A percentile compares a stretch with the other conserved stretches of the same genome.
Evolutionary conservation across 129 eudicot genomes (phyloP).

Genomic region (Oenanthe sinensis): DNA sequence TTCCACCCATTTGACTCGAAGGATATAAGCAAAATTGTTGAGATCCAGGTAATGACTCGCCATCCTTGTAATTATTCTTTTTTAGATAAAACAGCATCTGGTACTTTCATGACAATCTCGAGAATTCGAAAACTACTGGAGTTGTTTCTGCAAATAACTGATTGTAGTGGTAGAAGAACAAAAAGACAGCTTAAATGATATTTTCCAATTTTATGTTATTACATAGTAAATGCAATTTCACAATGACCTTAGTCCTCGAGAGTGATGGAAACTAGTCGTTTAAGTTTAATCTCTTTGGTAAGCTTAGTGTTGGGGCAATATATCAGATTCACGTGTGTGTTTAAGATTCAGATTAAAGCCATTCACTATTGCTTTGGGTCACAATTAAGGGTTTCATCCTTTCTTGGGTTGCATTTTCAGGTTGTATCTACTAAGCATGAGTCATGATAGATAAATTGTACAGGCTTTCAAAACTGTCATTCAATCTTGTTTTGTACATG

Average conservation of each 20-base stretch:
- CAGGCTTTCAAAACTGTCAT: neutral
- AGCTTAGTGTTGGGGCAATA: too few relatives aligned
- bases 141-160: neutral
- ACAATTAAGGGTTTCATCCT: neutral
- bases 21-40: conserved; percentile 73
- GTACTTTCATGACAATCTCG: too few relatives aligned
- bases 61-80: neutral
- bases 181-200: too few relatives aligned
- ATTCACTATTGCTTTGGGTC: neutral
- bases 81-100: neutral
- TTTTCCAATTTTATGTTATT: neutral
- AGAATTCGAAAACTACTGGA: neutral
- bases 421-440: neutral
- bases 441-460: neutral
- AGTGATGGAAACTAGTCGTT: too few relatives aligned
- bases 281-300: too few relatives aligned
- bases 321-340: neutral
- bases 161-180: neutral
- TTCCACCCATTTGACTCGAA: conserved; percentile 82
- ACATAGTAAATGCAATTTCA: too few relatives aligned
- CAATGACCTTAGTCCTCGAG: neutral
- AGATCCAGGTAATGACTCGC: conserved; percentile 92
- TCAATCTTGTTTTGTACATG: neutral
- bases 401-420: too few relatives aligned
- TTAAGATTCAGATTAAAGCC: neutral